Conservation (phyloP, 1,284 basidiomycete species). For the Hypsizygus ulmarius region DNA sequence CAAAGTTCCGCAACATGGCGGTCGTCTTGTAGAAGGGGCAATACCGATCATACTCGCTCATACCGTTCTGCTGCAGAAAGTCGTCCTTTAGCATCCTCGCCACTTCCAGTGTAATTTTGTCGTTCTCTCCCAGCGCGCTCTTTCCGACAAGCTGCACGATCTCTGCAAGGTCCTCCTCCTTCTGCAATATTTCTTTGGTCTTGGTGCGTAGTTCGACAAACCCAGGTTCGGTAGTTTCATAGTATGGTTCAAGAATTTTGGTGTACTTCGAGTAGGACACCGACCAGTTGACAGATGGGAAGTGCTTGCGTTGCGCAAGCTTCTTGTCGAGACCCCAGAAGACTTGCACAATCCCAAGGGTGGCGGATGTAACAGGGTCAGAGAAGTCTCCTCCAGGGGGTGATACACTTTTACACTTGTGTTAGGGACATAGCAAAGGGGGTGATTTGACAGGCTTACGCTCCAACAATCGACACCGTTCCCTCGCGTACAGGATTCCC, state of each 20-base stretch:
- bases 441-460: constrained; percentile 65
- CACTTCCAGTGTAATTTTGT: constrained; percentile 98
- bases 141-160: constrained; percentile 99
- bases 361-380: constrained; percentile 96
- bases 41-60: constrained; percentile 95
- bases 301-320: constrained; percentile 96
- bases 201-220: constrained; percentile 91
- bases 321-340: constrained; percentile 98
- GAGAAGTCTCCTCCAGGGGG: constrained; percentile 99
- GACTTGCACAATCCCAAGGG: constrained; percentile 97
- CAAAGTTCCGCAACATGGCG: constrained; percentile 94
- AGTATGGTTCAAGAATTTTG: constrained; percentile 92
- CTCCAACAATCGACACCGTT: constrained; percentile 97
- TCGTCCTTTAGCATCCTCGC: constrained; percentile 98
- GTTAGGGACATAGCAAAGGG: background rate
- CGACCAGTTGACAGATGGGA: constrained; percentile 99
- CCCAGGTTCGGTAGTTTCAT: constrained; percentile 87
- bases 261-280: constrained; percentile 99
- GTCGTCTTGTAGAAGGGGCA: constrained; percentile 99
- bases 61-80: constrained; percentile 98
- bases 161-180: constrained; percentile 97
- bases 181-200: constrained; percentile 96
- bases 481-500: constrained; percentile 89
- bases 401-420: constrained; percentile 66
- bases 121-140: constrained; percentile 93